Evolutionary conservation across 257 asterid genomes (phyloP), one percentile per base, ranked within the genome.

Genomic region (Datura wrightii): DNA sequence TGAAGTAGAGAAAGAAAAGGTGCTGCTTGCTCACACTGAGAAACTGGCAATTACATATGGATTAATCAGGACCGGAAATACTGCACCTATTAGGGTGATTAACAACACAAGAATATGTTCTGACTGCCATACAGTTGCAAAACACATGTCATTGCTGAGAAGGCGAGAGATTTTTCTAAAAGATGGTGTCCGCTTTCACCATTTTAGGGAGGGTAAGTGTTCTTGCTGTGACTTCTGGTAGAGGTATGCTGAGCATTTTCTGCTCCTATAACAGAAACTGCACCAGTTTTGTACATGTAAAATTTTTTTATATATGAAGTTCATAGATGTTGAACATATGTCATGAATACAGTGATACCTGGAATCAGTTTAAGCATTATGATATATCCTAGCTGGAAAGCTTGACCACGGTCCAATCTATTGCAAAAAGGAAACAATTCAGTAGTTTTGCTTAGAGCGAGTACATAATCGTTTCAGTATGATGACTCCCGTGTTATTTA

Each of bases 201-300:
- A 89, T 86, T 93, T 93, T 86, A 85, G 66, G 44, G 86, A 91
- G 50, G 94, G 97, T 72, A 87, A 87, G 86, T 93, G 93, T 87
- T 90, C 94, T 37, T 93, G 97, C 87, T 89, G 88, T 70, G 94
- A 91, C 74, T 91, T 89, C 71, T 87, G 91, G 93, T 89, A 82
- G 66, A 52, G 82, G 34, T 78, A 34, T 5, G 82, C 11, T 1
- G 8, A 78, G 15, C 15, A 31, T 52, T 34, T 34, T 78, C 2
- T 50, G 31, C 82, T 52, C 46, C 31, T 31, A 76, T 50, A 52
- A 31, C 63, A 76, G 82, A 78, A 78, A 78, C 65, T 8, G 42
- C 44, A 78, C 31, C 63, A 78, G 0, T 15, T 78, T 3, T 52
- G 63, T 52, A 78, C 41, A 78, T 78, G 63, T 36, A 31, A 52